phyloP scores from a whole-genome alignment of 2,329 filamentous ascomycete species.

The Leptographium wingfieldii region DNA sequence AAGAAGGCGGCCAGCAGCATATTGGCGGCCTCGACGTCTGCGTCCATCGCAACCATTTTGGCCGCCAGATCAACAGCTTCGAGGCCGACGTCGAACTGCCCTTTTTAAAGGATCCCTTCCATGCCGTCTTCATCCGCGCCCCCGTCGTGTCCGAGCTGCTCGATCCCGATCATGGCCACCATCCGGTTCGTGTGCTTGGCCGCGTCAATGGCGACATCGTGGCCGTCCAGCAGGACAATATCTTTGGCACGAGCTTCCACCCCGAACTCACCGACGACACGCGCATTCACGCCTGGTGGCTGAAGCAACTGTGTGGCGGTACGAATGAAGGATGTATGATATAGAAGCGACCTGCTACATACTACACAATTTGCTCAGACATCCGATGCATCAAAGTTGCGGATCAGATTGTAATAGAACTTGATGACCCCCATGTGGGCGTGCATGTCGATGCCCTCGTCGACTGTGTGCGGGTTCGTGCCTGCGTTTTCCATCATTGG shows the following conservation, averaged over 20 bases:
- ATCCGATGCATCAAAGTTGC: conserved; percentile 25
- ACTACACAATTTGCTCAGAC: not conserved
- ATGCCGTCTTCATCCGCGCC: conserved; percentile 84
- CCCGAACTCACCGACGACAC: conserved; percentile 82
- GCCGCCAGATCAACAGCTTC: conserved; percentile 86
- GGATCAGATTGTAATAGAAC: conserved; percentile 27
- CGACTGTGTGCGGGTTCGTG: conserved; percentile 25
- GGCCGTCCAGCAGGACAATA: conserved; percentile 79
- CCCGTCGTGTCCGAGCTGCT: conserved; percentile 70
- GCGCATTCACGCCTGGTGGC: conserved; percentile 89
- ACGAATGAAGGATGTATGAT: no score
- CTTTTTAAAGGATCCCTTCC: conserved; percentile 54
- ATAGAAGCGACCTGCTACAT: no score
- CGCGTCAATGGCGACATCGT: conserved; percentile 59
- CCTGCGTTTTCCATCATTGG: conserved; percentile 23
- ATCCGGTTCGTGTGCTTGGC: conserved; percentile 36
- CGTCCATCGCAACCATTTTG: conserved; percentile 91
- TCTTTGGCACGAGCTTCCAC: conserved; percentile 91
- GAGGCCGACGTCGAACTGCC: conserved; percentile 60
- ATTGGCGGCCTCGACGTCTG: conserved; percentile 85
- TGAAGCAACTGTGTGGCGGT: conserved; percentile 46
- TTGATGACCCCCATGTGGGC: conserved; percentile 22
- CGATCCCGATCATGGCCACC: conserved; percentile 18
- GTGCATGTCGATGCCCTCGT: conserved; percentile 24
- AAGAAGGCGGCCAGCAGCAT: conserved; percentile 82